Conservation (phyloP, 2,329 filamentous ascomycete genomes). For the Acrocalymma vagum region DNA sequence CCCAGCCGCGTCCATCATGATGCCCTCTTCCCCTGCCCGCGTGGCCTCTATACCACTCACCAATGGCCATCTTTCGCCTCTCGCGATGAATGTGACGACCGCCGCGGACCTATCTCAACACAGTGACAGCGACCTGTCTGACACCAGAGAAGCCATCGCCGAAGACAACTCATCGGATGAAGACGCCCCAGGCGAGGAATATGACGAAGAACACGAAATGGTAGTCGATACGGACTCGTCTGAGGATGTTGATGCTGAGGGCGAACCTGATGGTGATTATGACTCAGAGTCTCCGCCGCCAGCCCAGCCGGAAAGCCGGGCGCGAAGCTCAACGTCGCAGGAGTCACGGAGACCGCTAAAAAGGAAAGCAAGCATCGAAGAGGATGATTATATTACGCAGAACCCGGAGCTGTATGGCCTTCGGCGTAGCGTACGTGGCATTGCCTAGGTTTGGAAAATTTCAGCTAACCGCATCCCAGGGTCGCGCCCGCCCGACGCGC, state of each 20-base stretch:
- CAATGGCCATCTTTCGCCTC: conserved; percentile 72
- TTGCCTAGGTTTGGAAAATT: conserved; percentile 10
- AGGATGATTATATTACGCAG: conserved; percentile 86
- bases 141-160: conserved; percentile 67
- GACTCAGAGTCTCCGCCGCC: conserved; percentile 68
- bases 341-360: conserved; percentile 73
- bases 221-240: conserved; percentile 56
- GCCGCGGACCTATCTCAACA: conserved; percentile 59
- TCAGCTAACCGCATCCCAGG: conserved; percentile 52
- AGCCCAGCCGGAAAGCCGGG: conserved; percentile 57
- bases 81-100: conserved; percentile 56
- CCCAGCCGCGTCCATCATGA: conserved; percentile 69
- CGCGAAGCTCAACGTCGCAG: conserved; percentile 72
- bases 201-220: conserved; percentile 55
- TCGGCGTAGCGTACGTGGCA: conserved; percentile 80
- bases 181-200: conserved; percentile 51
- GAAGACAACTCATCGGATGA: conserved; percentile 47
- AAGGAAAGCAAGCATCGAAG: conserved; percentile 70
- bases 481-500: conserved; percentile 68
- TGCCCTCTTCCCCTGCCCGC: conserved; percentile 69
- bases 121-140: conserved; percentile 80
- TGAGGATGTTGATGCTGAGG: conserved; percentile 59
- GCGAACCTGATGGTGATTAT: conserved; percentile 72
- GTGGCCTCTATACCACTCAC: conserved; percentile 69
- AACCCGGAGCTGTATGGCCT: conserved; percentile 96